Base-by-base conservation (phyloP, 805 yeast species). In the Yamadazyma kitorensis region DNA sequence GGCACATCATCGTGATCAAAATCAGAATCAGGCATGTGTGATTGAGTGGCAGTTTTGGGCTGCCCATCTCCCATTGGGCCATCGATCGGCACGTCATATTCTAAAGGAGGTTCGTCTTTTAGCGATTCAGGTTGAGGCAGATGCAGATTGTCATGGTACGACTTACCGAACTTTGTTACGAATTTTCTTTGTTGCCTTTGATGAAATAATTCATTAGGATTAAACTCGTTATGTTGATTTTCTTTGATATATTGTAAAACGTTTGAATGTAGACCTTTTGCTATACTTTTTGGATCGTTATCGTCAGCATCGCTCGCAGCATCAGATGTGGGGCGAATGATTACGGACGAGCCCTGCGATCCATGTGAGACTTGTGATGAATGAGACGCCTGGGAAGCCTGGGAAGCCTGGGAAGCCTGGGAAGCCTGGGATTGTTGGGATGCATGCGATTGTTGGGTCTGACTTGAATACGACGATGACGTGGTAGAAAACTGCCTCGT, bases 121-220 rank as follows among this genome's bases (percentile, higher is more conserved):
- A 20, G 6, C 13, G 25, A 37, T 11, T 22, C 28, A 13, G 20
- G 27, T 32, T 24, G 8, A 22, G 27, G 27, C 27, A 24, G 27
- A 13, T 24, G 8, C 8, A 8, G 10, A 20, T 20, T 20, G 23
- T 50, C 14, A 17, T 28, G 9, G 39, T 61, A 57, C 27, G 49
- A 47, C 10, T 55, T 49, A 19, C 48, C 56, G 26, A 61, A 56
- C 18, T 45, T 51, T 15, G 67, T 59, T 38, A 61, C 41, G 34
- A 58, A 58, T 37, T 47, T 51, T 23, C 41, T 41, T 43, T 61
- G 64, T 29, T 40, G 44, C 16, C 70, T 49, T 34, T 64, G 67
- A 17, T 59, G 49, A 36, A 49, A 66, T 28, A 65, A 49, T n/a
- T 56, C 64, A 44, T 61, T 59, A 17, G 71, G 53, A 35, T 57